Conservation (phyloP, 2,329 filamentous ascomycete genomes). For the Aspergillus bombycis region DNA sequence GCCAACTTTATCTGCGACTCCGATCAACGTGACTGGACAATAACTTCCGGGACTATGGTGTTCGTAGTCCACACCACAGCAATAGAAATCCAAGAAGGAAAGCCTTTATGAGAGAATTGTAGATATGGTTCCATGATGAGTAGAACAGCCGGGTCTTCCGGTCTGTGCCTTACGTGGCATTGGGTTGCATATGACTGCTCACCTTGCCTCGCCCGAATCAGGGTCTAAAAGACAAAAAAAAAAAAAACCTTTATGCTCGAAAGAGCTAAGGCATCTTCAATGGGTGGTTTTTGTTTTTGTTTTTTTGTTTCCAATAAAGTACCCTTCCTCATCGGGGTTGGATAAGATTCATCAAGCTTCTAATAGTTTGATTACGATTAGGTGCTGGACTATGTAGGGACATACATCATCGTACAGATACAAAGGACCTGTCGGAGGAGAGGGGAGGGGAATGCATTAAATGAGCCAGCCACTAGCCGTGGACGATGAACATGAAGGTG, state of each 20-base stretch:
- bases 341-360: slow-evolving; percentile 8
- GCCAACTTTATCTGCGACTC: slow-evolving; percentile 21
- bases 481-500: not conserved
- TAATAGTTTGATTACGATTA: slow-evolving; percentile 5
- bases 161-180: slow-evolving; percentile 10
- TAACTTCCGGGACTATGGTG: slow-evolving; percentile 16
- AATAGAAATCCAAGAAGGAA: not conserved
- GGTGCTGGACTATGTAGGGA: not conserved
- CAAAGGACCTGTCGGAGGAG: not conserved
- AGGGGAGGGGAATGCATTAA: not conserved
- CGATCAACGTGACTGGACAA: slow-evolving; percentile 19
- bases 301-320: not conserved
- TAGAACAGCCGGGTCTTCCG: not conserved
- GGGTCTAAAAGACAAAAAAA: not conserved
- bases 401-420: slow-evolving; percentile 3
- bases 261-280: not conserved
- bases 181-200: slow-evolving; percentile 1
- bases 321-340: not conserved
- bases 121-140: not conserved
- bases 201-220: not conserved
- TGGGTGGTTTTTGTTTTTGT: not conserved
- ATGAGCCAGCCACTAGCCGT: not conserved
- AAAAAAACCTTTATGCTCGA: not conserved
- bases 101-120: not conserved
- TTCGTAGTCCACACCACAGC: not conserved